Conservation (phyloP, 331 rosid species). For the Quercus phellos region DNA sequence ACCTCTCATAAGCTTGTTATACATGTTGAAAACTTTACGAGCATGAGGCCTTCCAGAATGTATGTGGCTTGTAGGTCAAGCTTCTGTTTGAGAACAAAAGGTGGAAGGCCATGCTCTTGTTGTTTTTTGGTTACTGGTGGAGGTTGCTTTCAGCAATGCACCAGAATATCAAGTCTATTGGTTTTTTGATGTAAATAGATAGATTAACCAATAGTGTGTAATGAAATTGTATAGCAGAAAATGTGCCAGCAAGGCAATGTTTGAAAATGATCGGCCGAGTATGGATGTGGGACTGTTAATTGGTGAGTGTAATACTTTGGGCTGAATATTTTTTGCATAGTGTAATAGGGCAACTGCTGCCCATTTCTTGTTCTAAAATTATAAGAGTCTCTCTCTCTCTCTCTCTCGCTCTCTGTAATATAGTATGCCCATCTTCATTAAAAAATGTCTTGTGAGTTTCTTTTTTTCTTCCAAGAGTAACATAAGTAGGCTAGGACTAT, state of each 20-base stretch:
- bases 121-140: constrained; percentile 36
- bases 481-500: not conserved
- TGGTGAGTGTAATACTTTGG: constrained; percentile 18
- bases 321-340: constrained; percentile 30
- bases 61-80: constrained; percentile 22
- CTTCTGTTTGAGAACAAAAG: constrained; percentile 18
- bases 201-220: constrained; percentile 50
- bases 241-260: constrained; percentile 14
- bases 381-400: not conserved
- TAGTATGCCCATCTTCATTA: not conserved
- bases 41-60: constrained; percentile 19
- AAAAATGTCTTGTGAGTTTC: not conserved
- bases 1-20: constrained; percentile 9
- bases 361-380: constrained; percentile 21
- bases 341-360: constrained; percentile 25
- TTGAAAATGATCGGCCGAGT: constrained; percentile 1
- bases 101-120: constrained; percentile 27
- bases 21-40: constrained; percentile 13
- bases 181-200: constrained; percentile 65
- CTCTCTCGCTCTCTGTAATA: not conserved
- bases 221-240: constrained; percentile 35
- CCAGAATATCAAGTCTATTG: constrained; percentile 24
- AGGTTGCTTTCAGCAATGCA: constrained; percentile 32
- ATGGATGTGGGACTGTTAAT: constrained; percentile 19
- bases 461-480: not conserved